phyloP scores from a whole-genome alignment of 768 basidiomycete species.

The Xerocomus brunneocitrinus region DNA sequence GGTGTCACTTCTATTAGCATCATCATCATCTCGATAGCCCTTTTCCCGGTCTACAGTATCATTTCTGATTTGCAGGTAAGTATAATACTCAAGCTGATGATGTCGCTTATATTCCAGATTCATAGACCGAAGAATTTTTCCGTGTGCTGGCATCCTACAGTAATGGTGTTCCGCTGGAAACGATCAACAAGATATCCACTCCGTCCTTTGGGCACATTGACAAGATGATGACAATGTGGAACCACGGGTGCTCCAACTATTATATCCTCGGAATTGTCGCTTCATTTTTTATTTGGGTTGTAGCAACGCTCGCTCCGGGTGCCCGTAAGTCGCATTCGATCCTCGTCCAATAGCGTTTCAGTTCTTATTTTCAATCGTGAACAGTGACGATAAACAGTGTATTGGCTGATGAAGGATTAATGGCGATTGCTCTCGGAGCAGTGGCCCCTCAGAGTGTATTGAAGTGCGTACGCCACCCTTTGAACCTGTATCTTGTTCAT shows the following conservation, averaged over 20 bases:
- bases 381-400: conserved; percentile 22
- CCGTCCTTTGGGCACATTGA: conserved; percentile 19
- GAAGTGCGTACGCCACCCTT: conserved; percentile 13
- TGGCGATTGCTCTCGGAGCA: conserved; percentile 24
- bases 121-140: conserved; percentile 29
- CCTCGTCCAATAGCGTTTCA: not conserved
- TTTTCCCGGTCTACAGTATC: conserved; percentile 19
- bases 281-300: conserved; percentile 19
- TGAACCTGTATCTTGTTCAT: not conserved
- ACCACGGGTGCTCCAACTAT: conserved; percentile 18
- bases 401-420: conserved; percentile 17
- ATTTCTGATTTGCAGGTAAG: conserved; percentile 18
- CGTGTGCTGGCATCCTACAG: conserved; percentile 11
- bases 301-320: conserved; percentile 22
- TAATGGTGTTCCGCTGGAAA: conserved; percentile 22
- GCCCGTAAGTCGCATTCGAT: conserved; percentile 15
- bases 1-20: conserved; percentile 28
- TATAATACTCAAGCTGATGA: not conserved
- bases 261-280: conserved; percentile 16
- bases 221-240: conserved; percentile 14
- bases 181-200: conserved; percentile 20
- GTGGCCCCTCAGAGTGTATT: conserved; percentile 20
- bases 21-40: conserved; percentile 26
- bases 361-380: not conserved
- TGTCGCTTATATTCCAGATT: not conserved